These are phyloP conservation scores for Mycosphaerelloides madeirae DNA, from an alignment of 2,329 filamentous ascomycete species.

Conservation along the genomic window DNA sequence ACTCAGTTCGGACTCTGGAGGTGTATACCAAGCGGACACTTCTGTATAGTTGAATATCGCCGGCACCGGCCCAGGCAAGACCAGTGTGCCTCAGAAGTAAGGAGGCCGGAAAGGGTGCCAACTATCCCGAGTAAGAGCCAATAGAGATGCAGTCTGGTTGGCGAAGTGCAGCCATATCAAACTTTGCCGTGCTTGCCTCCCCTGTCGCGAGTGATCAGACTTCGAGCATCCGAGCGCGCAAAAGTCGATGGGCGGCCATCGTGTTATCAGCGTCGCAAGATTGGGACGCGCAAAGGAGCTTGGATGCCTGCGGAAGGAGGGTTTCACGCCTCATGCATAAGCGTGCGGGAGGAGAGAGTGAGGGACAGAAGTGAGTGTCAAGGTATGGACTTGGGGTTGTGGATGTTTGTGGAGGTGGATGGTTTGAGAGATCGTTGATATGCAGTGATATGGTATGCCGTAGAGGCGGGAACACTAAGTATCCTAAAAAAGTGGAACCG, in stretches of 20 bases:
- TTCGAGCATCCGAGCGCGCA: not conserved
- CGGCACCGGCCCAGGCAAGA: not conserved
- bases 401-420: not conserved
- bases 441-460: conserved; percentile 5
- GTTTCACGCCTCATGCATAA: conserved; percentile 2
- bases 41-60: not conserved
- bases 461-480: not conserved
- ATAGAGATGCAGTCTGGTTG: not conserved
- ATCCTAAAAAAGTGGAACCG: not conserved
- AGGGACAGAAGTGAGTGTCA: conserved; percentile 5
- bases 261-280: not conserved
- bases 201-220: not conserved
- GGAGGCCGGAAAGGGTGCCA: not conserved
- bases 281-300: not conserved
- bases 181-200: not conserved
- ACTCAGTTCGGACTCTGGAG: not conserved
- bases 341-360: conserved; percentile 1
- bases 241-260: conserved; percentile 3
- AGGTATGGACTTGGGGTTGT: no score
- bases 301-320: not conserved
- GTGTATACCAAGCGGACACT: conserved; percentile 3
- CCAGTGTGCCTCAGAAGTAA: not conserved
- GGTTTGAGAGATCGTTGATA: not conserved
- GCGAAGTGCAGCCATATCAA: not conserved
- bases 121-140: not conserved